phyloP scores from a whole-genome alignment of 1,139 yeast genomes.

The Candida anutae region DNA sequence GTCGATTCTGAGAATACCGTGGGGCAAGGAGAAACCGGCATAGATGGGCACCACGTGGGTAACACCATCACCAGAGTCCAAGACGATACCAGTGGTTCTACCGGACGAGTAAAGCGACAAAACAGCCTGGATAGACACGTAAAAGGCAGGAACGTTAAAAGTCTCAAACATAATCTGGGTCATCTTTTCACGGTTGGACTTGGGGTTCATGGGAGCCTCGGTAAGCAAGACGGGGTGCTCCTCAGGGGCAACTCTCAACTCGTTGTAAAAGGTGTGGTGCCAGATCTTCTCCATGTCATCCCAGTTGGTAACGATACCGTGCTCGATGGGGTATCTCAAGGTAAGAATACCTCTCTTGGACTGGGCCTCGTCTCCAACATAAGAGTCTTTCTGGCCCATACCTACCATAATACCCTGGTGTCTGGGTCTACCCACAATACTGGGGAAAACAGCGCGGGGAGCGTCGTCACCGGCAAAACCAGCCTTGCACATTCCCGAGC shows the following conservation, averaged over 20 bases:
- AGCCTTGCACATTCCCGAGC: constrained; percentile 99
- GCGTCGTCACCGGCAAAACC: constrained; percentile 99
- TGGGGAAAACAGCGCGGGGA: constrained; percentile 99
- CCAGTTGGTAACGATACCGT: constrained; percentile 99
- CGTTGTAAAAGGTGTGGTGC: constrained; percentile 98
- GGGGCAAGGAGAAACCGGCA: constrained; percentile 99
- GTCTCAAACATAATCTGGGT: constrained; percentile 98
- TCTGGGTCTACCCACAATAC: constrained; percentile 99
- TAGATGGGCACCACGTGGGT: constrained; percentile 99
- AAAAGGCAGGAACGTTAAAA: constrained; percentile 98
- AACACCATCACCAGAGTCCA: constrained; percentile 99
- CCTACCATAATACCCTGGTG: constrained; percentile 99
- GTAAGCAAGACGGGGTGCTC: constrained; percentile 97
- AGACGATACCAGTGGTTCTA: constrained; percentile 99
- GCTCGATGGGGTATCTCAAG: constrained; percentile 98
- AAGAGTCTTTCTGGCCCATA: constrained; percentile 99
- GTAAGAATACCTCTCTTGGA: constrained; percentile 99
- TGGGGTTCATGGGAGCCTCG: constrained; percentile 99
- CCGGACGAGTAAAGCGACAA: constrained; percentile 97
- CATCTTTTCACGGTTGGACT: constrained; percentile 99
- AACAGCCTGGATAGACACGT: constrained; percentile 98
- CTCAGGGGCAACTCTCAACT: constrained; percentile 97
- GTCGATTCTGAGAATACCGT: constrained; percentile 97
- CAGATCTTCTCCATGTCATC: constrained; percentile 99
- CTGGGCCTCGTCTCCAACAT: constrained; percentile 99